A percentile compares a stretch with the other conserved stretches of the same genome.
Conservation (phyloP, 805 yeast genomes). For the Pichia insulana region DNA sequence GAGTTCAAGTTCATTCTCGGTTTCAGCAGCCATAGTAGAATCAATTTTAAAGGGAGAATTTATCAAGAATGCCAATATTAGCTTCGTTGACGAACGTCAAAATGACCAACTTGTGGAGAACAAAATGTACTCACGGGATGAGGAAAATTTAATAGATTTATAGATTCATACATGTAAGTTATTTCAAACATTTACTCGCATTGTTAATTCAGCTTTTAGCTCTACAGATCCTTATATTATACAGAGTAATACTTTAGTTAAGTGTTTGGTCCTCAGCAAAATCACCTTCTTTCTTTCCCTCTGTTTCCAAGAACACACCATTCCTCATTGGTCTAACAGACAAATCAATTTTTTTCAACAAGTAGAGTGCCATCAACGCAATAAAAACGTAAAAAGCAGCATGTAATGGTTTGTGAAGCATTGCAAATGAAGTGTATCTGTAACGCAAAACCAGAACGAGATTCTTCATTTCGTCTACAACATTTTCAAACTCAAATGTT, state of each 20-base stretch:
- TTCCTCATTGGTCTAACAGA: conserved; percentile 19
- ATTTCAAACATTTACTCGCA: not conserved
- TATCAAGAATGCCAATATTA: not conserved
- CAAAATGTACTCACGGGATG: not conserved
- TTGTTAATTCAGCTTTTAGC: too few species aligned
- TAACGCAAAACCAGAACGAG: conserved; percentile 55
- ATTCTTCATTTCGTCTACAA: conserved; percentile 59
- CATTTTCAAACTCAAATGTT: conserved; percentile 46
- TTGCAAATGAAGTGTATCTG: conserved; percentile 43
- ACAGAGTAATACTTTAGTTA: not conserved
- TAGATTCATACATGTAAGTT: not conserved
- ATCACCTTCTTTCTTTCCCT: not conserved
- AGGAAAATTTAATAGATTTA: conserved; percentile 7
- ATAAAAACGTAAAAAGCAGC: conserved; percentile 54
- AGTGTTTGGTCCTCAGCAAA: not conserved
- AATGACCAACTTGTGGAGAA: not conserved
- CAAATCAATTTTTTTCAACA: conserved; percentile 38
- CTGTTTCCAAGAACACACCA: not conserved
- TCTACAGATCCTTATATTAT: too few species aligned
- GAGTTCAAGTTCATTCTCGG: not conserved
- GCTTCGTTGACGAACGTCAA: not conserved
- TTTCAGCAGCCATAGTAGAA: not conserved
- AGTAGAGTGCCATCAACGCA: conserved; percentile 48
- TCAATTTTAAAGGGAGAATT: not conserved
- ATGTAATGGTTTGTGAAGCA: conserved; percentile 56